Evolutionary conservation across 2,329 filamentous ascomycete genomes (phyloP).

Genomic region (Fusarium transvaalense): DNA sequence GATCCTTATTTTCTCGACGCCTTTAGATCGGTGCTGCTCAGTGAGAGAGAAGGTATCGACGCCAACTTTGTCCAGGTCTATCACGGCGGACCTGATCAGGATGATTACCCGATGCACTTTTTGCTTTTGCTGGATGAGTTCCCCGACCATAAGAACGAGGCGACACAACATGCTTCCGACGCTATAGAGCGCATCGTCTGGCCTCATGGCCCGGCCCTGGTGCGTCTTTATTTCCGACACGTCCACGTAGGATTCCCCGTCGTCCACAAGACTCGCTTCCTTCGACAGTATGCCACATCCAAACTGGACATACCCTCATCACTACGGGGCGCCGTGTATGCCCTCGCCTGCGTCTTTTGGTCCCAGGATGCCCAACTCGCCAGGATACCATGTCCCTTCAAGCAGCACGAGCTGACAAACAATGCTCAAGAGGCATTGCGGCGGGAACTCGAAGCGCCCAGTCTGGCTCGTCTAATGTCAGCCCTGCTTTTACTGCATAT

Average conservation of each 20-base stretch:
- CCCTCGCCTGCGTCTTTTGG: conserved; percentile 60
- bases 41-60: conserved; percentile 59
- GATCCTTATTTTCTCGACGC: conserved; percentile 61
- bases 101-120: conserved; percentile 60
- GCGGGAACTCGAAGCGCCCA: conserved; percentile 61
- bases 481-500: conserved; percentile 60
- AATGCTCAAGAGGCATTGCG: conserved; percentile 58
- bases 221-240: conserved; percentile 60
- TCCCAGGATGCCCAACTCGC: conserved; percentile 51
- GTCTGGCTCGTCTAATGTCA: conserved; percentile 61
- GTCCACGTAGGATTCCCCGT: conserved; percentile 60
- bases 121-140: conserved; percentile 60
- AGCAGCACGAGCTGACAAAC: conserved; percentile 58
- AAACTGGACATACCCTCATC: conserved; percentile 59
- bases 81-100: conserved; percentile 50
- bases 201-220: conserved; percentile 56
- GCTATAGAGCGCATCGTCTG: conserved; percentile 58
- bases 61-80: conserved; percentile 60
- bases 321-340: conserved; percentile 60
- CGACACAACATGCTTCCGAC: conserved; percentile 55
- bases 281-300: conserved; percentile 54
- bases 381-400: conserved; percentile 50
- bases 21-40: conserved; percentile 61
- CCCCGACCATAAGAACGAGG: conserved; percentile 57
- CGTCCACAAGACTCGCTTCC: conserved; percentile 59